These are phyloP conservation scores for Cryptococcus neoformans DNA, from an alignment of 1,284 basidiomycete genomes.

Conservation along the genomic window DNA sequence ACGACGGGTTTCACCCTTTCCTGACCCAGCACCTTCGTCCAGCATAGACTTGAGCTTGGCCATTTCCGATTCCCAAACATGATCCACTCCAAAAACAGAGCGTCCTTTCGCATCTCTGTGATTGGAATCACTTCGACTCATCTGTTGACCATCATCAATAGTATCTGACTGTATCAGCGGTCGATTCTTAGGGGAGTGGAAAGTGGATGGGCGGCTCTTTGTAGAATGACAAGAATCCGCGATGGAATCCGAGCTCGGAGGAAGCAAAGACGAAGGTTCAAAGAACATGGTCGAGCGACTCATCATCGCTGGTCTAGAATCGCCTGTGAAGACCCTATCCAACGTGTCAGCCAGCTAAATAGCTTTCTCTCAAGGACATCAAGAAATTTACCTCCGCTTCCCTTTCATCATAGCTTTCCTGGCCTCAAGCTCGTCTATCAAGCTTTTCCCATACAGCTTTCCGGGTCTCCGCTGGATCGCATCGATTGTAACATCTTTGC, in stretches of 20 bases:
- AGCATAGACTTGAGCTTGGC: conserved; percentile 36
- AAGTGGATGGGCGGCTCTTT: conserved; percentile 1
- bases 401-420: conserved; percentile 38
- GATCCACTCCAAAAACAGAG: conserved; percentile 47
- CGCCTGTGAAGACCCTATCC: conserved; percentile 42
- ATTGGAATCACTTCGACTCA: not conserved
- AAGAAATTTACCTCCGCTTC: conserved; percentile 33
- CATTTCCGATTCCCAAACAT: conserved; percentile 47
- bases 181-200: not conserved
- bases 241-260: conserved; percentile 2
- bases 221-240: conserved; percentile 6
- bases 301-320: conserved; percentile 49
- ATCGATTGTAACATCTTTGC: conserved; percentile 14
- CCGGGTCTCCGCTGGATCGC: conserved; percentile 28
- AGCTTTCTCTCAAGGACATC: not conserved
- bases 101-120: conserved; percentile 20
- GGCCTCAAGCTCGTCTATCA: conserved; percentile 49
- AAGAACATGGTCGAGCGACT: conserved; percentile 18
- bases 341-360: not conserved
- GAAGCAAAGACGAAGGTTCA: conserved; percentile 4
- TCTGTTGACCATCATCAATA: conserved; percentile 4
- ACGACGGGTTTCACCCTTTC: conserved; percentile 10
- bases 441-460: conserved; percentile 41
- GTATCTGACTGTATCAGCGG: conserved; percentile 6
- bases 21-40: conserved; percentile 22